Percentiles rank a stretch among this genome's conserved stretches.
These are phyloP conservation scores for Syzygium malaccense DNA, from an alignment of 441 rosid species.

Conservation along the genomic window DNA sequence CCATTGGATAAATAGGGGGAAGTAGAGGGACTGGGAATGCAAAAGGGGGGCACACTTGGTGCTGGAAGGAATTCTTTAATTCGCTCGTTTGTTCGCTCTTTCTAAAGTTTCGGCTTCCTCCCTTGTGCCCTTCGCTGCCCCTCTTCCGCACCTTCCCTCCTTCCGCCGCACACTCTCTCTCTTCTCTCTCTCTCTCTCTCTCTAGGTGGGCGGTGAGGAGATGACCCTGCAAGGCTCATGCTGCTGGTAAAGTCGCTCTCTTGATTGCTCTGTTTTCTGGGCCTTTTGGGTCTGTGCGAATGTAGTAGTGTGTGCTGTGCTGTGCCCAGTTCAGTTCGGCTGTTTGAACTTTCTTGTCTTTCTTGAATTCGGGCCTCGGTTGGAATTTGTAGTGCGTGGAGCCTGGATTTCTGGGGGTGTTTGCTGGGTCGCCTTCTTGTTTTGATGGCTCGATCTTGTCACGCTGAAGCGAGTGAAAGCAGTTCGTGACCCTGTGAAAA, in stretches of 20 bases:
- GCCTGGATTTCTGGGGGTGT: neutral
- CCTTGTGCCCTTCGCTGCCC: slow-evolving; percentile 27
- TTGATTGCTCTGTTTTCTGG: neutral
- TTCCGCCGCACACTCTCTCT: slow-evolving; percentile 8
- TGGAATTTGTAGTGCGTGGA: neutral
- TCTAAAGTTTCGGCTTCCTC: slow-evolving; percentile 13
- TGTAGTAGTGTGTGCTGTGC: neutral
- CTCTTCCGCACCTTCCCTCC: slow-evolving; percentile 34
- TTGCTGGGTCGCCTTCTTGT: neutral
- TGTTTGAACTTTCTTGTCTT: neutral
- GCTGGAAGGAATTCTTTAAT: slow-evolving; percentile 14
- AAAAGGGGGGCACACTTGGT: neutral
- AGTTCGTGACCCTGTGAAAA: neutral
- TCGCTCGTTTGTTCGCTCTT: slow-evolving; percentile 21
- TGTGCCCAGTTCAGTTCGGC: neutral
- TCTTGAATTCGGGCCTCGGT: neutral
- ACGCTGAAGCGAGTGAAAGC: neutral
- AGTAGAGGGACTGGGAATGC: neutral
- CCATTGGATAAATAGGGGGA: neutral
- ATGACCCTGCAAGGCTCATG: slow-evolving; percentile 17
- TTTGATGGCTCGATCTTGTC: neutral
- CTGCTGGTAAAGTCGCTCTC: slow-evolving; percentile 39
- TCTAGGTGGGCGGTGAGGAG: slow-evolving; percentile 3
- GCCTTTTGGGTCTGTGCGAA: neutral
- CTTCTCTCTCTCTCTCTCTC: neutral